These are phyloP conservation scores for Forsythia viridissima DNA, from an alignment of 257 asterid species.

Conservation along the genomic window DNA sequence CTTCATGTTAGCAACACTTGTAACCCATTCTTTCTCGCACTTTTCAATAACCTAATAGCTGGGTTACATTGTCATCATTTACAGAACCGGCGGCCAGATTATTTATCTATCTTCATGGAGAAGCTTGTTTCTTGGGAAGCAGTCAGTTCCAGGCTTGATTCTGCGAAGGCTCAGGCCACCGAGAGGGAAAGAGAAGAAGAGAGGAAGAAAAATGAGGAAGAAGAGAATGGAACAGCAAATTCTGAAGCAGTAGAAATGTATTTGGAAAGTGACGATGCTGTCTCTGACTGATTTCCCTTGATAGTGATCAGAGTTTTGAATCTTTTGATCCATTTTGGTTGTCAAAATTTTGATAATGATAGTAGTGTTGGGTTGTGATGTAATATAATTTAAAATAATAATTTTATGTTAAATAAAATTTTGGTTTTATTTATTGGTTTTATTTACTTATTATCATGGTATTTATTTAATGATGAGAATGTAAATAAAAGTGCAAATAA, in stretches of 20 bases:
- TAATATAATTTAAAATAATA: no score
- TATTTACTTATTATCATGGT: no score
- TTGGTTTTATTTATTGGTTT: no score
- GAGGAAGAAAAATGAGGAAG: conserved; percentile 33
- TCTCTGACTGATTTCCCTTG: conserved; percentile 37
- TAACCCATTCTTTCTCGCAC: neutral
- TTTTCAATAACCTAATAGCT: neutral
- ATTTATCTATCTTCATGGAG: conserved; percentile 77
- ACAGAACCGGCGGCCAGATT: conserved; percentile 83
- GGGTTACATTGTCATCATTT: conserved; percentile 9
- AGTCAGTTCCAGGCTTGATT: conserved; percentile 81
- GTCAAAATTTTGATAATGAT: neutral
- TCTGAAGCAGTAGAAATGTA: conserved; percentile 46
- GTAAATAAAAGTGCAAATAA: no score
- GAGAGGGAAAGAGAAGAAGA: conserved; percentile 65
- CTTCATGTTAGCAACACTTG: neutral
- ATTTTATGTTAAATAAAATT: no score
- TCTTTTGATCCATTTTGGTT: neutral
- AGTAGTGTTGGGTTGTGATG: no score
- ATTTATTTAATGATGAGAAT: no score
- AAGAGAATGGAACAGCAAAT: conserved; percentile 28
- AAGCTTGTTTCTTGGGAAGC: conserved; percentile 95
- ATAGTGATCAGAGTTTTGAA: neutral
- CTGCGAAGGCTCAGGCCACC: conserved; percentile 60
- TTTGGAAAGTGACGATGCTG: conserved; percentile 46